Base-by-base conservation (phyloP, 345 rosid genomes). In the Sonneratia alba region DNA sequence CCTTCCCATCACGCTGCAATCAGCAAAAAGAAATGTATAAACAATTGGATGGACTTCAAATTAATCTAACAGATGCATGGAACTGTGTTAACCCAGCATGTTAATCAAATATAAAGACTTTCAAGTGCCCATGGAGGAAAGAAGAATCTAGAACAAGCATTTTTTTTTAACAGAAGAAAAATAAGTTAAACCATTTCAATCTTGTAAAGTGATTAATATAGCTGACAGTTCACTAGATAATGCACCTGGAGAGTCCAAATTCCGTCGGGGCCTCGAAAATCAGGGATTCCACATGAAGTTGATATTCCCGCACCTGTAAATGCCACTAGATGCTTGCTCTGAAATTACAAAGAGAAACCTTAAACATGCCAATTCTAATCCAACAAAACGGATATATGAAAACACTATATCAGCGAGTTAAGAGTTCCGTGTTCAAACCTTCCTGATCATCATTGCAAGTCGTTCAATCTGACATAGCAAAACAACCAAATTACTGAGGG, bases 271-370 rank as follows among this genome's bases (percentile, higher is more conserved):
- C 97, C 97, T 77, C 99, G 85, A 81, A 95, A 90, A 82, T 95
- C 97, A 75, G 99, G 97, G 73, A 95, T 95, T 55, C 99, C 97
- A 78, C 99, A 90, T 75, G 99, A 89, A 56, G 99, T 92, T 70
- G 99, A 95, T 79, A 92, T 92, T 76, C 99, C 97, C 22, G 99
- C 99, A 79, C 97, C 97, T 49, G 97, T 95, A 75, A 95, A 95
- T 72, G 86, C 97, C 74, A 92, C 97, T 75, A 95, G 92, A 85
- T 92, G 99, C 90, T 88, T 92, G 83, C 97, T 90, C 99, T 95
- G 96, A 92, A 90, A 84, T 75, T 71, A 80, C 47, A 77, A 80
- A 81, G 78, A 78, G 71, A 70, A 74, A 49, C 45, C 56, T 78
- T 83, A 62, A 79, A 19, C 70, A 75, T 62, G 38, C 18, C 27